Base-by-base conservation (phyloP, 768 basidiomycete species). In the Suillus subaureus region DNA sequence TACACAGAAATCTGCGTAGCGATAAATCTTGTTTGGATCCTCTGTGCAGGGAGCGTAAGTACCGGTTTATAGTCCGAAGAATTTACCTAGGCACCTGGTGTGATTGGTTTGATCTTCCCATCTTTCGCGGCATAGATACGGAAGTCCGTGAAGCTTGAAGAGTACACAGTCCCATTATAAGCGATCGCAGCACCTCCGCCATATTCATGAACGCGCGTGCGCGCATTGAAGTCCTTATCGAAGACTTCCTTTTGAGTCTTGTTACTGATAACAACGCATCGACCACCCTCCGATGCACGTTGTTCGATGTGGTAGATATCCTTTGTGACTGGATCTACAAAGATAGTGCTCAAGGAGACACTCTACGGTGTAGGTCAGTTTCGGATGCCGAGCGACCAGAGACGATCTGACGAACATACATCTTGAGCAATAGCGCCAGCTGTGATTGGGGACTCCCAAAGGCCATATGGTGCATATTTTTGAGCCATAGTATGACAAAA, bases 151-250 rank as follows among this genome's bases (percentile, higher is more conserved):
- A 81, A 75, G 72, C 89, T 79, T 4, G 89, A 88, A 73, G 91
- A 92, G 75, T 88, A 87, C 9, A 85, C 75, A 13, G 79, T 74
- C 8, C 80, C 83, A 47, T 78, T 79, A 64, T 84, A 75, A 1
- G 85, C 86, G 23, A 84, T 80, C 1, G 86, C 87, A 2, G 87
- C 78, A 2, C 82, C 85, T 15, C 92, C 92, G 0, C 92, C 91
- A 61, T 92, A 92, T 72, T 91, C 91, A 31, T 91, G 85, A 3
- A 92, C 89, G 18, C 80, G 73, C 0, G 85, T 83, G 40, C 85
- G 80, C 6, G 80, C 86, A 72, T 84, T 89, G 82, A 84, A 91
- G 0, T 79, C 81, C 39, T 77, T 70, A 2, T 82, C 83, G 15
- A 88, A 80, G 28, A 90, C 71, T 56, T 93, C 92, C 49, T 75